Conservation (phyloP, 805 yeast species). For the Candida silvicultrix region DNA sequence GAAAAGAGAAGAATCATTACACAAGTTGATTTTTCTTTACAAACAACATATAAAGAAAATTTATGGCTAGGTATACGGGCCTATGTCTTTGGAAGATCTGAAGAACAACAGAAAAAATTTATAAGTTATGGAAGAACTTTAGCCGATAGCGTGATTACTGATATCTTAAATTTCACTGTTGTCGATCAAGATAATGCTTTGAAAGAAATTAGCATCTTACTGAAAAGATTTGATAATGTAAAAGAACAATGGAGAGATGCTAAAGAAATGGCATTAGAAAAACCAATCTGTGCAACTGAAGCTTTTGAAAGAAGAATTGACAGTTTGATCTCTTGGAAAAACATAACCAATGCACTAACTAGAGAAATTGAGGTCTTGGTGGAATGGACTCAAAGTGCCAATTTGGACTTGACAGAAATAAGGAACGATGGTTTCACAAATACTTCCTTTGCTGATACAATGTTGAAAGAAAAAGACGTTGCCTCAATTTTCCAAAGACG, state of each 20-base stretch:
- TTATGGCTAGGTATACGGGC: slow-evolving; percentile 88
- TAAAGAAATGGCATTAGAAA: slow-evolving; percentile 72
- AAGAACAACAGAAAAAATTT: slow-evolving; percentile 69
- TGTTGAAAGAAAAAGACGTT: slow-evolving; percentile 75
- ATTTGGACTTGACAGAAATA: slow-evolving; percentile 52
- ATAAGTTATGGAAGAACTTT: slow-evolving; percentile 63
- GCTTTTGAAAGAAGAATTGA: slow-evolving; percentile 63
- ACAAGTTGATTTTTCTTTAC: slow-evolving; percentile 42
- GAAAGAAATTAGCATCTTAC: slow-evolving; percentile 45
- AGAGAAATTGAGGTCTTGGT: slow-evolving; percentile 55
- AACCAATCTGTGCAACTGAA: slow-evolving; percentile 59
- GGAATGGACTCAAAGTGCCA: slow-evolving; percentile 82
- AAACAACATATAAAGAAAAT: slow-evolving; percentile 57
- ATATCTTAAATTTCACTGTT: slow-evolving; percentile 58
- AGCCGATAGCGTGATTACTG: slow-evolving; percentile 68
- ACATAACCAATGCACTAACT: slow-evolving; percentile 63
- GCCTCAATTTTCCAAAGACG: slow-evolving; percentile 65
- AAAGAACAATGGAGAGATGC: slow-evolving; percentile 75
- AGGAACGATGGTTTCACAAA: slow-evolving; percentile 42
- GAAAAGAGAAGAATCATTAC: slow-evolving; percentile 76
- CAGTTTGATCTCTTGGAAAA: slow-evolving; percentile 79
- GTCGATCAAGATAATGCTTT: slow-evolving; percentile 38
- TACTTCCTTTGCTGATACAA: slow-evolving; percentile 72
- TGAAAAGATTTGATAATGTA: slow-evolving; percentile 58
- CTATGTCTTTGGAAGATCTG: slow-evolving; percentile 70